Evolutionary conservation across 768 basidiomycete genomes (phyloP).

Genomic region (Steccherinum ochraceum): DNA sequence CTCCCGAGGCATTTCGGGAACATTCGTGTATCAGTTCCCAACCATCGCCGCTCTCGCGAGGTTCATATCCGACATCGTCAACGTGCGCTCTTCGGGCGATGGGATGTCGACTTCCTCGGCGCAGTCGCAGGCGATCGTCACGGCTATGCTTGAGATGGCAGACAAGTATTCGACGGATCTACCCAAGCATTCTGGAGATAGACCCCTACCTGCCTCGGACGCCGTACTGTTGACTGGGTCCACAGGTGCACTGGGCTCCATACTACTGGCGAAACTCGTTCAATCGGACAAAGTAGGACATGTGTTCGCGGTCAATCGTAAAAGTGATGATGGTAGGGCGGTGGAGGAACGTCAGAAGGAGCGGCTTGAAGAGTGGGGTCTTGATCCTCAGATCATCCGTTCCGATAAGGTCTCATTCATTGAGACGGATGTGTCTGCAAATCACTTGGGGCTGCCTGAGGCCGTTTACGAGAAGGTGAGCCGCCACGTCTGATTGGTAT

Average conservation of each 20-base stretch:
- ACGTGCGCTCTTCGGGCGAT: neutral
- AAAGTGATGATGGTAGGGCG: neutral
- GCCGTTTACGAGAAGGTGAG: conserved; percentile 6
- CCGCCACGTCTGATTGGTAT: neutral
- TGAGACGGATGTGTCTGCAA: conserved; percentile 4
- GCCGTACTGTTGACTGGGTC: conserved; percentile 18
- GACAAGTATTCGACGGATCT: conserved; percentile 5
- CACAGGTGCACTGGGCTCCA: conserved; percentile 16
- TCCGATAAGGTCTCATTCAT: conserved; percentile 4
- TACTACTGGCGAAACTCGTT: conserved; percentile 13
- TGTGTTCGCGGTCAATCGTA: conserved; percentile 16
- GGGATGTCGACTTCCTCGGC: neutral
- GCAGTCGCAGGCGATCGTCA: neutral
- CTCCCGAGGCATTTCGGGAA: conserved; percentile 13
- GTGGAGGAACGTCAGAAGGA: conserved; percentile 7
- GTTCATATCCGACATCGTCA: neutral
- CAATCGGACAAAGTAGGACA: conserved; percentile 1
- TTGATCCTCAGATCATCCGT: conserved; percentile 6
- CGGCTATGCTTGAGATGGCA: conserved; percentile 1
- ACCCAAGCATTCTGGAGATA: neutral
- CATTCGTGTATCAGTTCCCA: conserved; percentile 1
- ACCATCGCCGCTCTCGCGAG: neutral
- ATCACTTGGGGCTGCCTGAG: conserved; percentile 5
- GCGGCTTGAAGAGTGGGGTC: conserved; percentile 10
- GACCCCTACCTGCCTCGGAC: conserved; percentile 1